A percentile compares a stretch with the other conserved stretches of the same genome.
phyloP scores from a whole-genome alignment of 805 yeast genomes.

The Candida vartiovaarae region DNA sequence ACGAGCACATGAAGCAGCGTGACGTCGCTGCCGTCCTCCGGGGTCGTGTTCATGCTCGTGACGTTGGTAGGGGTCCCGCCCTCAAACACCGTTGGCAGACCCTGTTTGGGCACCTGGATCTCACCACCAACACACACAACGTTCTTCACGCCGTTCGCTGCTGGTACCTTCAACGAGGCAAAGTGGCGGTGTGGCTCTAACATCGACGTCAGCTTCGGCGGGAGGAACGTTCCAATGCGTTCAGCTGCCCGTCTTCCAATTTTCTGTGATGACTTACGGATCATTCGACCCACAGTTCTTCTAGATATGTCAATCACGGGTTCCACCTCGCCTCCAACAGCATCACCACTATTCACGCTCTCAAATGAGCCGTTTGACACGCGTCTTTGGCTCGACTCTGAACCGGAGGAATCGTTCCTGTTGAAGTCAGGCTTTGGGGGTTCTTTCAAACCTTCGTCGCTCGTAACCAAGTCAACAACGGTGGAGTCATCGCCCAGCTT shows the following conservation, averaged over 20 bases:
- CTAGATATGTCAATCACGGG: constrained; percentile 69
- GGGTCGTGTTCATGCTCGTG: background rate
- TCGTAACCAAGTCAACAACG: too few relatives aligned
- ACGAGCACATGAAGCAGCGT: constrained; percentile 47
- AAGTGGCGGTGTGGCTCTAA: constrained; percentile 88
- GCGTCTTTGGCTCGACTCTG: constrained; percentile 17
- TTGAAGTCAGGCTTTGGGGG: constrained; percentile 8
- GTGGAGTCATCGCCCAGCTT: constrained; percentile 39
- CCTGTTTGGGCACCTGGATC: constrained; percentile 16
- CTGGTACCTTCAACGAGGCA: constrained; percentile 76
- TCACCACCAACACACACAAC: constrained; percentile 42
- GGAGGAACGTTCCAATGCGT: constrained; percentile 81
- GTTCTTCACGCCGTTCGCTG: constrained; percentile 36
- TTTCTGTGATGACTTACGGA: constrained; percentile 70
- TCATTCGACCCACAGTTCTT: constrained; percentile 65
- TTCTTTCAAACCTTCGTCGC: background rate
- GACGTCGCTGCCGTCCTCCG: constrained; percentile 24
- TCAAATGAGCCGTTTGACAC: constrained; percentile 22
- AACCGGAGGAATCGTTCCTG: constrained; percentile 18
- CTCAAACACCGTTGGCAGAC: constrained; percentile 19
- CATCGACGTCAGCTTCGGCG: constrained; percentile 71
- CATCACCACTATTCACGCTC: constrained; percentile 17
- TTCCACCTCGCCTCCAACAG: constrained; percentile 27
- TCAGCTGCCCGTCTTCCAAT: constrained; percentile 79
- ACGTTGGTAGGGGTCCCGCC: background rate